Conservation (phyloP, 257 asterid species). For the Fraxinus excelsior region DNA sequence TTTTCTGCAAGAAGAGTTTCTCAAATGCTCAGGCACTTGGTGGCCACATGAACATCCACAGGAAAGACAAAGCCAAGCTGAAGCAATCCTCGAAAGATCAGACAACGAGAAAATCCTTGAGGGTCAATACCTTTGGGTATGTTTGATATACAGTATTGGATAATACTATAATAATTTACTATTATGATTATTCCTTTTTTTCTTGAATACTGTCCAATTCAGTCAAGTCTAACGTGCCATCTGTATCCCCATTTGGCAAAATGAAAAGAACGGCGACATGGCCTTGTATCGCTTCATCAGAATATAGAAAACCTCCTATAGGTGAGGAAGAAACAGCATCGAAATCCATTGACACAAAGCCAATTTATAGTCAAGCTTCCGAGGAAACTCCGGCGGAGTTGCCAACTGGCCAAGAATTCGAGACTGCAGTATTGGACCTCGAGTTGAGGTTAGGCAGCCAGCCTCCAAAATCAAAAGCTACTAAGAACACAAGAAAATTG, state of each 20-base stretch:
- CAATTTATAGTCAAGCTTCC: too few relatives aligned
- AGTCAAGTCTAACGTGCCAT: neutral
- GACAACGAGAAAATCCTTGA: neutral
- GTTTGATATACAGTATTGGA: neutral
- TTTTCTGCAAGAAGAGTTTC: slow-evolving; percentile 20
- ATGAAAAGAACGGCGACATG: neutral
- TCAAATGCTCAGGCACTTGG: slow-evolving; percentile 27
- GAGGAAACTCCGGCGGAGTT: too few relatives aligned
- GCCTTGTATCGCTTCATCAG: neutral
- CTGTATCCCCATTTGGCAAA: neutral
- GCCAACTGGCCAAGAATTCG: neutral
- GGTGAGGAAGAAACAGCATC: neutral
- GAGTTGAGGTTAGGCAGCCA: neutral
- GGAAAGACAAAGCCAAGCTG: slow-evolving; percentile 28
- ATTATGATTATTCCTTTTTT: too few relatives aligned
- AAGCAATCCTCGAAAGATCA: slow-evolving; percentile 14
- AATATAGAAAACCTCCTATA: neutral
- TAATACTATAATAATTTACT: too few relatives aligned
- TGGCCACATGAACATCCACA: slow-evolving; percentile 28
- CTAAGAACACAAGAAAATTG: neutral
- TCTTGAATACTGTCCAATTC: neutral
- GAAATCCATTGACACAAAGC: too few relatives aligned
- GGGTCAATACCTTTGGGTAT: too few relatives aligned
- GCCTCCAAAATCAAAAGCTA: neutral
- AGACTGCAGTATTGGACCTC: neutral